phyloP scores from a whole-genome alignment of 148 eudicot species.

The Persicaria tinctoria region DNA sequence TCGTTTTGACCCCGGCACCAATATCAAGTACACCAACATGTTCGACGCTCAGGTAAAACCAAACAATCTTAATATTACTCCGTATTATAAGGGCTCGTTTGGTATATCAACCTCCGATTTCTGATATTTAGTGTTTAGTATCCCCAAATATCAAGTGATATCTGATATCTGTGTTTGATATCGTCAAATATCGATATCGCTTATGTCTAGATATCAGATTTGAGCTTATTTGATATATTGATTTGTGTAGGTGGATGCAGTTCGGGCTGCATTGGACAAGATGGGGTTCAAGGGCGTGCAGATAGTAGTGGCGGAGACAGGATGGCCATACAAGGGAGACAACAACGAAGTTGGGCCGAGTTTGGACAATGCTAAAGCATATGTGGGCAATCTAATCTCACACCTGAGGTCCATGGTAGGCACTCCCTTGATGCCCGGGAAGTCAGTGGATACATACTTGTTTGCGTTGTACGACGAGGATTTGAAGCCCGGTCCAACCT shows the following conservation, averaged over 20 bases:
- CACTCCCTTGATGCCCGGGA: constrained; percentile 85
- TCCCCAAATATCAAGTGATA: no score
- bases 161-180: no score
- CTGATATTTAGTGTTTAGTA: no score
- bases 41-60: constrained; percentile 48
- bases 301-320: constrained; percentile 87
- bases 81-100: neutral
- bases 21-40: constrained; percentile 57
- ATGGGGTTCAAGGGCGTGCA: constrained; percentile 70
- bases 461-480: constrained; percentile 93
- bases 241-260: constrained; percentile 57
- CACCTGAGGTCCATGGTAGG: constrained; percentile 74
- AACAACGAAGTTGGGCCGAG: constrained; percentile 67
- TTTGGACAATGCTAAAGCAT: constrained; percentile 71
- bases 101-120: neutral
- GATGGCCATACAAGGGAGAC: constrained; percentile 88
- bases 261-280: constrained; percentile 58
- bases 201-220: no score
- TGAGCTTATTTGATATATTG: no score
- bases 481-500: constrained; percentile 67
- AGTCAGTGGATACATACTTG: constrained; percentile 70
- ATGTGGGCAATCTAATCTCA: constrained; percentile 57
- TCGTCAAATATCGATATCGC: no score
- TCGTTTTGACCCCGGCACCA: constrained; percentile 37
- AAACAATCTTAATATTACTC: neutral